Evolutionary conservation across 2,329 filamentous ascomycete genomes (phyloP), one percentile per base, ranked within the genome.

Genomic region (Zalaria obscura): DNA sequence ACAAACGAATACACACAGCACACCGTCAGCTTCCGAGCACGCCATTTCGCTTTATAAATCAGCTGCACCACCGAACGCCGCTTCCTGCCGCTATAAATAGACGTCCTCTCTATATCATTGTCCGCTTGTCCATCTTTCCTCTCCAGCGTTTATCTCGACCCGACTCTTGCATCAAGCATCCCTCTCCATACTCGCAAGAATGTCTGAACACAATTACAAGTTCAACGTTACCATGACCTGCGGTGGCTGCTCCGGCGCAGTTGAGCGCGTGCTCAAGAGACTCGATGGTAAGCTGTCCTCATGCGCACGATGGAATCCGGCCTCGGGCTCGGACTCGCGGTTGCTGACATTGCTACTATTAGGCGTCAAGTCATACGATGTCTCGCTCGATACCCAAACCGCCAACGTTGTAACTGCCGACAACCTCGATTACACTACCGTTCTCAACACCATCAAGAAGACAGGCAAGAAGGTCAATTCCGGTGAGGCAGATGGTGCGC

Each of bases 151-250:
- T 18, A 18, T 18, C 18, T 18, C 18, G 18, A 18, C 18, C 18
- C 18, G 18, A 18, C 18, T 18, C 18, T 18, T 18, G 18, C 18
- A 18, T 18, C 18, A 18, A 18, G 18, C 18, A 18, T 18, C 18
- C 18, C 18, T 18, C 18, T 18, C 18, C 18, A 18, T 18, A 18
- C 18, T 18, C 18, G 18, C 18, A 18, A 70, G 51, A 55, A 87
- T 88, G 83, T 68, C 78, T 45, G 77, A 81, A 54, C 86, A 94
- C 71, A 84, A 78, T 52, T 96, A 96, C 81, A 85, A 91, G 64
- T 96, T 96, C 73, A 80, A 88, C 65, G 77, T 96, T 63, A 73
- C 70, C 65, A 98, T 98, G 91, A 83, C 72, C 72, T 98, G 91
- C 69, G 78, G 84, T 60, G 91, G 91, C 62, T 98, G 91, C 79